Percentiles rank a stretch among this genome's conserved stretches.
These are phyloP conservation scores for Fusarium sp. DNA, from an alignment of 2,329 filamentous ascomycete species.

Conservation along the genomic window DNA sequence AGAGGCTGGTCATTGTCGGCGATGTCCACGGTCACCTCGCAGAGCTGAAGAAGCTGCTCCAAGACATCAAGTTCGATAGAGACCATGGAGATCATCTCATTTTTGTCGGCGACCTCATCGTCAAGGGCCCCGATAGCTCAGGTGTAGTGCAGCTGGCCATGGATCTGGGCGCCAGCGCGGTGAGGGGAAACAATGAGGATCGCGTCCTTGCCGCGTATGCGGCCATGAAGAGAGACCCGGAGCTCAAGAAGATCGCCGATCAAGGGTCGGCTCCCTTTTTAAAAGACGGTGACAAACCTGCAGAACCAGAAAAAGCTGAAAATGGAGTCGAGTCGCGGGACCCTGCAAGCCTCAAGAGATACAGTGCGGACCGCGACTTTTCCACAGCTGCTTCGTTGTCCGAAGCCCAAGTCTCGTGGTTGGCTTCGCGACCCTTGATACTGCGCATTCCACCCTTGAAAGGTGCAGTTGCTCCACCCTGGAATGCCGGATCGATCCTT, in stretches of 20 bases:
- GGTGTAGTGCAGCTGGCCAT: conserved; percentile 84
- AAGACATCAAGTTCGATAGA: conserved; percentile 74
- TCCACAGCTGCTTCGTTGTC: conserved; percentile 30
- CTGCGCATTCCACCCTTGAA: conserved; percentile 27
- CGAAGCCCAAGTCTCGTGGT: conserved; percentile 29
- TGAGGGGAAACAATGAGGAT: conserved; percentile 93
- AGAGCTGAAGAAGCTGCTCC: conserved; percentile 75
- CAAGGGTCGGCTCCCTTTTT: background rate
- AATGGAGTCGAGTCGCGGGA: background rate
- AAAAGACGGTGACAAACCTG: background rate
- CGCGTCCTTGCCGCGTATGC: conserved; percentile 72
- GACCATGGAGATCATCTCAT: conserved; percentile 75
- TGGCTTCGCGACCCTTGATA: conserved; percentile 30
- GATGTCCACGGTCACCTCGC: conserved; percentile 89
- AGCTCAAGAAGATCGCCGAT: background rate
- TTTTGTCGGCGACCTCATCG: conserved; percentile 82
- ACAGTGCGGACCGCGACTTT: conserved; percentile 37
- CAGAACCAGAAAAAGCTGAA: background rate
- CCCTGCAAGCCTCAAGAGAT: conserved; percentile 29
- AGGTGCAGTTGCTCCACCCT: conserved; percentile 19
- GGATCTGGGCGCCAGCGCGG: conserved; percentile 78
- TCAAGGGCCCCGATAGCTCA: conserved; percentile 85
- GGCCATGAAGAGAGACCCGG: conserved; percentile 17
- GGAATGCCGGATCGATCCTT: conserved; percentile 53
- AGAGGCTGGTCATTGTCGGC: conserved; percentile 76